Base-by-base conservation (phyloP, 768 basidiomycete species). In the Panus rudis region DNA sequence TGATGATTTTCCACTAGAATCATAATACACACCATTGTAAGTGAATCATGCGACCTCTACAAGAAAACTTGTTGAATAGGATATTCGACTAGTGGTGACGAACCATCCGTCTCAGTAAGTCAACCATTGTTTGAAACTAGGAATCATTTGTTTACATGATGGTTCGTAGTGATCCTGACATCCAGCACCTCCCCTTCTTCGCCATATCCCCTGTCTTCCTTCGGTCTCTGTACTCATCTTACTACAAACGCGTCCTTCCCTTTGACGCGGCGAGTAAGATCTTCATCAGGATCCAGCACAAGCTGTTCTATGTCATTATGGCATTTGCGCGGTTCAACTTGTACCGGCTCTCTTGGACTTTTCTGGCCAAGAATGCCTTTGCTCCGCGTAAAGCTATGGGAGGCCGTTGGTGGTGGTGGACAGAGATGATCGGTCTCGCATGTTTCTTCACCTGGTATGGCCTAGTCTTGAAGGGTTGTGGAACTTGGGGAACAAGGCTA, bases 11-110 rank as follows among this genome's bases (percentile, higher is more conserved):
- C 13, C 23, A 27, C 39, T 50, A 90, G 86, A 90, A 87, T 59
- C 96, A 99, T 60, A 96, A 98, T 55, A 81, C 93, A 37, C 93
- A 97, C 67, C 93, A 97, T 65, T 71, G 92, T 92, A 59, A 71
- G 92, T 76, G 22, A 37, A 45, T 28, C 39, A 42, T 26, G 34
- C 22, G 17, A 16, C 12, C 6, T 38, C 23, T 42, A 16, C 30
- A 42, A 17, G 47, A 47, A 26, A 42, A 41, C 25, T 21, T 42
- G 35, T 43, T 44, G 43, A 39, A 8, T 41, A n/a, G 24, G 3
- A 23, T 24, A 13, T 23, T 6, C 19, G 27, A 34, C 3, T 52
- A 96, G 92, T 97, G 40, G 90, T 97, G 41, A 86, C 94, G n/a
- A 97, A 98, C 57, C 91, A 97, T 51, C 92, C 92, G 4, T 84